A percentile compares a stretch with the other conserved stretches of the same genome.
Evolutionary conservation across 805 yeast genomes (phyloP).

Genomic region (Teunomyces atbi): DNA sequence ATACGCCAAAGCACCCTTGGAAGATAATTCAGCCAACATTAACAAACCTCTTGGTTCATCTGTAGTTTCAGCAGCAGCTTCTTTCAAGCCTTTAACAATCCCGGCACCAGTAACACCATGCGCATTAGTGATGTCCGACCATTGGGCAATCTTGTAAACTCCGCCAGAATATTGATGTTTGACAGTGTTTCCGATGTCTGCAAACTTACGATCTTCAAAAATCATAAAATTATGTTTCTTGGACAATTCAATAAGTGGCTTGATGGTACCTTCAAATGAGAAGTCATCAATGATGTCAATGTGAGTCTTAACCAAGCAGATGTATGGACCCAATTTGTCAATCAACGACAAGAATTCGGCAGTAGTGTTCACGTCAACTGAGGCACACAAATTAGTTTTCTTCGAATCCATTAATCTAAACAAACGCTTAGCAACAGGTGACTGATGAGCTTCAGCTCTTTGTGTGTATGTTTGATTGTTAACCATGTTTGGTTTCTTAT

Average conservation of each 20-base stretch:
- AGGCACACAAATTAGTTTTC: constrained; percentile 88
- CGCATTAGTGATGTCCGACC: constrained; percentile 98
- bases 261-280: constrained; percentile 72
- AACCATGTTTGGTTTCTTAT: constrained; percentile 16
- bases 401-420: constrained; percentile 73
- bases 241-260: constrained; percentile 70
- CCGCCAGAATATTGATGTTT: constrained; percentile 93
- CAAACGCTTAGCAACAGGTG: constrained; percentile 77
- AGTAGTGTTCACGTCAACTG: constrained; percentile 85
- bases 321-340: constrained; percentile 85
- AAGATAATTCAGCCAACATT: constrained; percentile 94
- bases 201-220: constrained; percentile 97
- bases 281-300: constrained; percentile 92
- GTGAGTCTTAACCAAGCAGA: constrained; percentile 91
- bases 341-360: constrained; percentile 67
- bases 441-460: constrained; percentile 69
- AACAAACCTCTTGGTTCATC: constrained; percentile 82
- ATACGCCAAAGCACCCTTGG: constrained; percentile 88
- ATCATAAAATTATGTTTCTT: constrained; percentile 83
- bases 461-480: constrained; percentile 49
- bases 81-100: constrained; percentile 81
- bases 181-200: constrained; percentile 97
- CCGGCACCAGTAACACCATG: constrained; percentile 97
- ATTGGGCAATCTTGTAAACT: constrained; percentile 78
- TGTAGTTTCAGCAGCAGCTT: constrained; percentile 71